These are phyloP conservation scores for Yamadazyma ubonensis DNA, from an alignment of 805 yeast genomes.

Conservation along the genomic window DNA sequence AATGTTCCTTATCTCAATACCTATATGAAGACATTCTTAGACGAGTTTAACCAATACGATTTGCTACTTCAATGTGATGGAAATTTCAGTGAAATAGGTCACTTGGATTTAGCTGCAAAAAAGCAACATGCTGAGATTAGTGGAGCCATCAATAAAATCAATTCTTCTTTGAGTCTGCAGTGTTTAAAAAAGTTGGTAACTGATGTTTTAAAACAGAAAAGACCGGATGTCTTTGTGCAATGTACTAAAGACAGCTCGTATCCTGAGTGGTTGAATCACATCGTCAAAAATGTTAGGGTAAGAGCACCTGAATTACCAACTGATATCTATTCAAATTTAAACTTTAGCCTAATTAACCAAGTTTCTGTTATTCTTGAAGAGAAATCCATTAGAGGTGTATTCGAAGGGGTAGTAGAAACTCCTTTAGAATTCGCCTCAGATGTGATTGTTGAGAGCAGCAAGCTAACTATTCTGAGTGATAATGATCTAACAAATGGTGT, in stretches of 20 bases:
- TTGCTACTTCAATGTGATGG: slow-evolving; percentile 3
- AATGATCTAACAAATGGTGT: neutral
- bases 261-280: slow-evolving; percentile 15
- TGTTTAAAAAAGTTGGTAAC: neutral
- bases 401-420: neutral
- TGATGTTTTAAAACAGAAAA: neutral
- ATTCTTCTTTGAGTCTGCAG: neutral
- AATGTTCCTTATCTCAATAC: neutral
- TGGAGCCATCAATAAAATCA: neutral
- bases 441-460: neutral
- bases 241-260: slow-evolving; percentile 5
- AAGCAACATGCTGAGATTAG: neutral
- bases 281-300: slow-evolving; percentile 12
- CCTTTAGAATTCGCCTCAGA: neutral
- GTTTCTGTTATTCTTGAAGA: neutral
- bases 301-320: slow-evolving; percentile 4
- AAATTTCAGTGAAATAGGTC: neutral
- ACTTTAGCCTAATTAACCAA: neutral
- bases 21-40: slow-evolving; percentile 1
- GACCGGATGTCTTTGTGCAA: slow-evolving; percentile 5
- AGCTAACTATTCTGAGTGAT: neutral
- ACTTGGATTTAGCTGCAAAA: neutral
- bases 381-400: neutral
- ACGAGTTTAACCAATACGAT: slow-evolving; percentile 6
- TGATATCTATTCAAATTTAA: neutral